These are phyloP conservation scores for Saccharata proteae DNA, from an alignment of 2,329 filamentous ascomycete species.

Conservation along the genomic window DNA sequence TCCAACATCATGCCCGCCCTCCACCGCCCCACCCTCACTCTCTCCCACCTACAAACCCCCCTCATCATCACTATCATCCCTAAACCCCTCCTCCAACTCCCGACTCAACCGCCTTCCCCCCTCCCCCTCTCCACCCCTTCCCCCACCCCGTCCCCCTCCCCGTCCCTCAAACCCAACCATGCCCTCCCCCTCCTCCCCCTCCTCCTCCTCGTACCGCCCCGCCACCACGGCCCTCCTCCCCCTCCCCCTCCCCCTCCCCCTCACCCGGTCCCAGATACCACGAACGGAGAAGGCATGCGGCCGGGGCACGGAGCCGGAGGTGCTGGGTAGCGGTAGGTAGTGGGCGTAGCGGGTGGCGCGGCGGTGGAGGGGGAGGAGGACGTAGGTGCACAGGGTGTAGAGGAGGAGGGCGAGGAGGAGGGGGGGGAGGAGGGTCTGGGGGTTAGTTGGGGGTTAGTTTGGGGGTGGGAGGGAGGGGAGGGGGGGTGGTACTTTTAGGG, in stretches of 20 bases:
- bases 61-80: conserved; percentile 50
- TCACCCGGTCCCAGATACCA: conserved; percentile 2
- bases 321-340: conserved; percentile 28
- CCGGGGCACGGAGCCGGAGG: not conserved
- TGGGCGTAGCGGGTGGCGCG: conserved; percentile 32
- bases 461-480: not conserved
- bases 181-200: conserved; percentile 33
- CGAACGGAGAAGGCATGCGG: conserved; percentile 3
- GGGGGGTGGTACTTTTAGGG: not conserved
- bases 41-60: conserved; percentile 12
- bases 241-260: conserved; percentile 9
- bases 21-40: no score
- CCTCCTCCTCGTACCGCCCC: conserved; percentile 28
- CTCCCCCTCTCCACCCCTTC: conserved; percentile 27
- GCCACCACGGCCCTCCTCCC: conserved; percentile 7
- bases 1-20: no score
- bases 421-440: conserved; percentile 33
- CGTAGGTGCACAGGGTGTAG: conserved; percentile 29
- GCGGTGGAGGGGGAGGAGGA: conserved; percentile 32
- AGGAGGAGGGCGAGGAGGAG: conserved; percentile 30
- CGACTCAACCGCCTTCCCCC: conserved; percentile 53
- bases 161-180: conserved; percentile 34
- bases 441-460: conserved; percentile 3
- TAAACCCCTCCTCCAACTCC: conserved; percentile 66
- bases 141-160: conserved; percentile 20